phyloP scores from a whole-genome alignment of 1,284 basidiomycete genomes.

The Puccinia horiana region DNA sequence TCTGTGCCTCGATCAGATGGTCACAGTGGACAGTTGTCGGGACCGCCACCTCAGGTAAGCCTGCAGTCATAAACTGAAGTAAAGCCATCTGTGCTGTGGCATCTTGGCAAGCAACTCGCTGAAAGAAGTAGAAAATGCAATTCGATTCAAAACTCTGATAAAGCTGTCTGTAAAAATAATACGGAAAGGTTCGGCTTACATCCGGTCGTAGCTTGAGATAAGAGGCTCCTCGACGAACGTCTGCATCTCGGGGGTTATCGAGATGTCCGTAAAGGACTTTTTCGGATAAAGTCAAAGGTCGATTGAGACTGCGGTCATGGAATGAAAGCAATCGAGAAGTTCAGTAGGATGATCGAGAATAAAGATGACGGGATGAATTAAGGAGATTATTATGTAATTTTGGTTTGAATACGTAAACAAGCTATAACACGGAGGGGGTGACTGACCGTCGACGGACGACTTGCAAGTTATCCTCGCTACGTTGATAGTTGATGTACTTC shows the following conservation, averaged over 20 bases:
- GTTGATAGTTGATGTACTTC: slow-evolving; percentile 91
- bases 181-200: slow-evolving; percentile 64
- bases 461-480: slow-evolving; percentile 90
- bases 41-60: slow-evolving; percentile 94
- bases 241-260: slow-evolving; percentile 86
- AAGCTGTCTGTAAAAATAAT: background rate
- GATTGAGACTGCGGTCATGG: slow-evolving; percentile 70
- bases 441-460: slow-evolving; percentile 76
- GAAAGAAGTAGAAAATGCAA: slow-evolving; percentile 50
- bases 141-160: background rate
- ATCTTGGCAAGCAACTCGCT: slow-evolving; percentile 99
- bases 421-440: background rate
- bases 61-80: slow-evolving; percentile 99
- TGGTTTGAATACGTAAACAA: background rate
- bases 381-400: slow-evolving; percentile 37
- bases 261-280: slow-evolving; percentile 99
- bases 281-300: slow-evolving; percentile 92
- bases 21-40: slow-evolving; percentile 87
- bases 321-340: background rate
- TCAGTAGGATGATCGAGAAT: slow-evolving; percentile 24
- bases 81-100: slow-evolving; percentile 98
- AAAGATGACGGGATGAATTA: no score
- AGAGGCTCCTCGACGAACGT: slow-evolving; percentile 80
- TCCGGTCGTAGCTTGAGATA: slow-evolving; percentile 96
- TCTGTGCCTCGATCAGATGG: slow-evolving; percentile 96